Base-by-base conservation (phyloP, 2,329 filamentous ascomycete genomes). In the Paraconiothyrium brasiliense region DNA sequence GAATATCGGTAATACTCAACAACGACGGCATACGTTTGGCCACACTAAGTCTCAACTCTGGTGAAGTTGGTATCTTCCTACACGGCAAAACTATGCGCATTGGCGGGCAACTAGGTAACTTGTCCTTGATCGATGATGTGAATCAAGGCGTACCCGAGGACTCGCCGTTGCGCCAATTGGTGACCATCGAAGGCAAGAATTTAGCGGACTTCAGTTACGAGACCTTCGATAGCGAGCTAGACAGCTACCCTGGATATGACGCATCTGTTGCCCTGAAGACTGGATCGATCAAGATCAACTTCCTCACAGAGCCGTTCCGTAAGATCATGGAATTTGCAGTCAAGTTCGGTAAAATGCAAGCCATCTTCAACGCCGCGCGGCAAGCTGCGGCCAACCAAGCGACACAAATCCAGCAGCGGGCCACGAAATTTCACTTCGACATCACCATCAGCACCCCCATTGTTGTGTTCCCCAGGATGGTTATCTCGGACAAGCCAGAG, bases 281-380 rank as follows among this genome's bases (percentile, higher is more conserved):
- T 20, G 95, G 95, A 1, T 99, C 95, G 0, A 90, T 99, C 77
- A 98, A 97, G 80, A 85, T 99, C 75, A 98, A 97, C 76, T 99
- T 99, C 76, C 82, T 98, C 4, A 94, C 97, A 64, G 96, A 99
- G 77, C 95, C 95, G 0, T 97, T 98, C 83, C 89, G 95, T 56
- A 98, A 98, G 80, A 98, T 99, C 66, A 92, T 99, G 79, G 92
- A 96, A 68, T 99, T 99, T 78, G 84, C 97, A 47, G 93, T 99
- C 77, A 99, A 99, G 73, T 99, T 99, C 77, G 95, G 96, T 63
- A 97, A 97, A 80, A 99, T 99, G 95, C 95, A 99, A 79, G 94
- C 95, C 24, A 91, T 99, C 57, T 99, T 97, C 83, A 99, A 99
- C 74, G 94, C 95, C 46, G 95, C 96, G 13, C 89, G 96, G 37